Evolutionary conservation across 2,329 filamentous ascomycete genomes (phyloP).

Genomic region (Sclerotinia borealis): DNA sequence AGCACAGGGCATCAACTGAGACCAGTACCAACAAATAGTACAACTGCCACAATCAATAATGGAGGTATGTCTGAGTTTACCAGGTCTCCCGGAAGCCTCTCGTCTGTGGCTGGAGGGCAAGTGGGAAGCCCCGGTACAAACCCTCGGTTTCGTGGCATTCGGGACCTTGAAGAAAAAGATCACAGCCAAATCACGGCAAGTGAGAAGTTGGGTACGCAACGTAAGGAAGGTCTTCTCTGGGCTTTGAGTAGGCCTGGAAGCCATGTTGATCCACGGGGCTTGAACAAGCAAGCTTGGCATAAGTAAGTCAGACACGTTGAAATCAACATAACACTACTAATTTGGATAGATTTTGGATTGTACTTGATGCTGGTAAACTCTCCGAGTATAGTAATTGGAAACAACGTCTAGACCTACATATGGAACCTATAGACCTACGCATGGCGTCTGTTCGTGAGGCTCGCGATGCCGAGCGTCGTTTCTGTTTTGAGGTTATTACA

Average conservation of each 20-base stretch:
- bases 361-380: slow-evolving; percentile 90
- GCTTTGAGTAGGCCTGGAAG: slow-evolving; percentile 86
- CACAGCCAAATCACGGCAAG: slow-evolving; percentile 44
- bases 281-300: slow-evolving; percentile 98
- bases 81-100: slow-evolving; percentile 51
- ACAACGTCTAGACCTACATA: slow-evolving; percentile 90
- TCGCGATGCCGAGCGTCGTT: slow-evolving; percentile 85
- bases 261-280: slow-evolving; percentile 87
- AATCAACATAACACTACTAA: slow-evolving; percentile 27
- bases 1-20: slow-evolving; percentile 55
- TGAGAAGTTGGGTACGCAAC: slow-evolving; percentile 59
- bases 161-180: slow-evolving; percentile 84
- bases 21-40: slow-evolving; percentile 41
- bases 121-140: slow-evolving; percentile 46
- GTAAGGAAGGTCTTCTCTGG: slow-evolving; percentile 94
- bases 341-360: slow-evolving; percentile 81
- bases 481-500: slow-evolving; percentile 98
- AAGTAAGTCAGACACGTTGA: slow-evolving; percentile 58
- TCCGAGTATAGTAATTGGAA: slow-evolving; percentile 99
- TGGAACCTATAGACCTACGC: slow-evolving; percentile 93
- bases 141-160: slow-evolving; percentile 79
- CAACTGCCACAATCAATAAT: slow-evolving; percentile 31
- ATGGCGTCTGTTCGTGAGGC: slow-evolving; percentile 97
- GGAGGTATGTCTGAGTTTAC: slow-evolving; percentile 33
- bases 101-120: slow-evolving; percentile 32